These are phyloP conservation scores for Cercospora sp. DNA, from an alignment of 2,329 filamentous ascomycete species.

Conservation along the genomic window DNA sequence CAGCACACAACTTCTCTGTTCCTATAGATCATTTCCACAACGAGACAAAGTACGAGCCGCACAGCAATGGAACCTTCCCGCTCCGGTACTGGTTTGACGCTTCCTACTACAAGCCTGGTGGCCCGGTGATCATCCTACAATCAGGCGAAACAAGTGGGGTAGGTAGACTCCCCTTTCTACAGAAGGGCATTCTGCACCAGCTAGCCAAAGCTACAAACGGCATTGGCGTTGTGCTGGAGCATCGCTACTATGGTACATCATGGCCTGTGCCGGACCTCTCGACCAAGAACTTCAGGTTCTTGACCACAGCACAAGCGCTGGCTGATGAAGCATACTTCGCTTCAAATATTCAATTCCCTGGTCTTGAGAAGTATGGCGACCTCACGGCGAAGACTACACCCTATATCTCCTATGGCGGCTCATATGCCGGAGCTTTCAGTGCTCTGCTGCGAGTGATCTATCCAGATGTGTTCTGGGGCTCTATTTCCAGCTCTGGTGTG, in stretches of 20 bases:
- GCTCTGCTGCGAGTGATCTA: slow-evolving; percentile 76
- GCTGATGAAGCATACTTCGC: slow-evolving; percentile 84
- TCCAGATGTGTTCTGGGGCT: slow-evolving; percentile 74
- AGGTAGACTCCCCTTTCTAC: slow-evolving; percentile 67
- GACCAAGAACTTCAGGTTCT: slow-evolving; percentile 72
- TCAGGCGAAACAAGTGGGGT: slow-evolving; percentile 68
- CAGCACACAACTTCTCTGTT: slow-evolving; percentile 55
- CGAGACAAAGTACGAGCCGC: slow-evolving; percentile 73
- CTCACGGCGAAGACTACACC: slow-evolving; percentile 66
- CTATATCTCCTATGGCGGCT: slow-evolving; percentile 80
- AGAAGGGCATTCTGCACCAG: slow-evolving; percentile 74
- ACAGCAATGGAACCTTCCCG: slow-evolving; percentile 66
- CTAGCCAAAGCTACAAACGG: slow-evolving; percentile 71
- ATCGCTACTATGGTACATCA: slow-evolving; percentile 81
- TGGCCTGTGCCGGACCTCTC: slow-evolving; percentile 67
- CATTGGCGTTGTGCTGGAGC: slow-evolving; percentile 78
- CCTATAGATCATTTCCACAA: slow-evolving; percentile 83
- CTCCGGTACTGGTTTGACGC: slow-evolving; percentile 84
- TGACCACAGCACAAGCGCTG: slow-evolving; percentile 79
- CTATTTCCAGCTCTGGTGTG: slow-evolving; percentile 79
- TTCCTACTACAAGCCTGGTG: slow-evolving; percentile 71
- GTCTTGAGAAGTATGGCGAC: slow-evolving; percentile 63
- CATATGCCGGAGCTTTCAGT: slow-evolving; percentile 78
- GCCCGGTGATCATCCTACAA: slow-evolving; percentile 76
- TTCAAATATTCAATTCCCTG: slow-evolving; percentile 67